phyloP scores from a whole-genome alignment of 257 asterid genomes.

The Solanum pinnatisectum region DNA sequence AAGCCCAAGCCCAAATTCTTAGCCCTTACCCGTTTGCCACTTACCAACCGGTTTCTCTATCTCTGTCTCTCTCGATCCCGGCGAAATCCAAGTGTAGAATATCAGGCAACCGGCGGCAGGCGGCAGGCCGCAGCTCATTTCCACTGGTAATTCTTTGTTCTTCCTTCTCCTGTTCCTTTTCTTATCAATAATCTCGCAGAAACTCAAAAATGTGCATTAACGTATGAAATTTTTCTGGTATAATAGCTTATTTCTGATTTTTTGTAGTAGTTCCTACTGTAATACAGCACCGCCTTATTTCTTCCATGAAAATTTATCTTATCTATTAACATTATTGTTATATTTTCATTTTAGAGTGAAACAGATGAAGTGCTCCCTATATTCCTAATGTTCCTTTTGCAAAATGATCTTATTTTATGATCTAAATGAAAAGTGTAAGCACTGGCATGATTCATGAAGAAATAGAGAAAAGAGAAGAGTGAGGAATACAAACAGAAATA shows the following conservation, averaged over 20 bases:
- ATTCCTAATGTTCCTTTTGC: neutral
- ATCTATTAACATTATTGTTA: neutral
- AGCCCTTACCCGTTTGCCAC: neutral
- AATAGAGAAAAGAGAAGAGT: neutral
- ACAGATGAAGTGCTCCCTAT: neutral
- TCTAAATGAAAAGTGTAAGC: neutral
- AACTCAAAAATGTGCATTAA: neutral
- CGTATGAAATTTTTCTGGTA: neutral
- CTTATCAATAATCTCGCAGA: neutral
- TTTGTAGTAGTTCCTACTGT: neutral
- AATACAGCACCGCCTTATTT: neutral
- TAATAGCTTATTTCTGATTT: neutral
- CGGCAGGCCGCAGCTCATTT: no score
- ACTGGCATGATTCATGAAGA: neutral
- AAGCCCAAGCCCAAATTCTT: neutral
- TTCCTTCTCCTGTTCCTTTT: neutral
- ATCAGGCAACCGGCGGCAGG: constrained; percentile 23
- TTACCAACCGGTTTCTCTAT: neutral
- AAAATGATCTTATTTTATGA: neutral
- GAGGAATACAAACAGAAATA: neutral
- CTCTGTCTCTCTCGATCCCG: neutral
- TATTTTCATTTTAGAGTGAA: neutral
- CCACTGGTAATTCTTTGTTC: constrained; percentile 18
- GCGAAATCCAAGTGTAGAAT: constrained; percentile 17
- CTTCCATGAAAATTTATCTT: neutral